Evolutionary conservation across 1,284 basidiomycete genomes (phyloP), one percentile per base, ranked within the genome.

Genomic region (Ustilago shanxiensis): DNA sequence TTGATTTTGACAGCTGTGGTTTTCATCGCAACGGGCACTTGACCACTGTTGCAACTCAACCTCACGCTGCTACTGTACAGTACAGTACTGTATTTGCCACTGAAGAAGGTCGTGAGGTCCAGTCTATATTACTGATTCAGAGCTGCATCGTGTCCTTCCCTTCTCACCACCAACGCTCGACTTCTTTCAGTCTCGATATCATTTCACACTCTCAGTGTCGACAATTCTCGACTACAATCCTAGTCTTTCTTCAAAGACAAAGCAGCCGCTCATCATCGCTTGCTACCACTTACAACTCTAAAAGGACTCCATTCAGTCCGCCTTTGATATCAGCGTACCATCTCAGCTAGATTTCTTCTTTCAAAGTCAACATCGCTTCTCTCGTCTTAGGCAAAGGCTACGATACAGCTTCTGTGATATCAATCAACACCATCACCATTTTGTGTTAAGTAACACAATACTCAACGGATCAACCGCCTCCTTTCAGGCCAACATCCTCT

Each of bases 281-380:
- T 18, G 35, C 24, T 37, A 14, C 18, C 29, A 11, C 39, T n/a
- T 11, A 28, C 20, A 24, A n/a, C 24, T 8, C 33, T 29, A 24
- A 47, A 44, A 61, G 59, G 55, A 61, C 66, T 62, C 54, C 55
- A 56, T 68, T 62, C 60, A 62, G 59, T 68, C 55, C 54, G 39
- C 53, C 9, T 29, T 45, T n/a, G n/a, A n/a, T n/a, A n/a, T n/a
- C n/a, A n/a, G n/a, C n/a, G n/a, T n/a, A n/a, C n/a, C n/a, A n/a
- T n/a, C n/a, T n/a, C n/a, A n/a, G n/a, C n/a, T n/a, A n/a, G n/a
- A n/a, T n/a, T n/a, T n/a, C n/a, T n/a, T n/a, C n/a, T n/a, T n/a
- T n/a, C n/a, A n/a, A n/a, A n/a, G n/a, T n/a, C n/a, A n/a, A n/a
- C n/a, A n/a, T n/a, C n/a, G n/a, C n/a, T n/a, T n/a, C n/a, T n/a